phyloP scores from a whole-genome alignment of 306 rosid genomes.

The Prunus padus region DNA sequence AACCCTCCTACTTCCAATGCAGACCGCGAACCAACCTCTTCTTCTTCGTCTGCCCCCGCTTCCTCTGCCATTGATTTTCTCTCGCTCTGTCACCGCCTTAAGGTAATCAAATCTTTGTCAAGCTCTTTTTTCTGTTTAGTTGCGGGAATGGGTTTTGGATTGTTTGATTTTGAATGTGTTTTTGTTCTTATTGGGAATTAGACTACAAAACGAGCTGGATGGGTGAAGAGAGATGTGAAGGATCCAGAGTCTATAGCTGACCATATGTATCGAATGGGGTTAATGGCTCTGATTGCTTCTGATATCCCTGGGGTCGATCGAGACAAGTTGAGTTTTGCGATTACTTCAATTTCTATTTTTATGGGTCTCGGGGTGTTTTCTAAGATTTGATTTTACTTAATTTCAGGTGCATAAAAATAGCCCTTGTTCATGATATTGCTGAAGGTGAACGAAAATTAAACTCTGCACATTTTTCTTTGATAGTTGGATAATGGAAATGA shows the following conservation, averaged over 20 bases:
- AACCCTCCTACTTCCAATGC: constrained; percentile 31
- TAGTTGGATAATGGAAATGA: neutral
- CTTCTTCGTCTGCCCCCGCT: constrained; percentile 39
- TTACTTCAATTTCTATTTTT: neutral
- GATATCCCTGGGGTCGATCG: constrained; percentile 78
- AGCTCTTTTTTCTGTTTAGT: neutral
- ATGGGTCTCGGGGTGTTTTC: neutral
- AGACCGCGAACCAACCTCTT: constrained; percentile 31
- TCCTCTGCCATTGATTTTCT: constrained; percentile 79
- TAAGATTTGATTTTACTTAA: constrained; percentile 4
- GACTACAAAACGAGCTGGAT: constrained; percentile 87
- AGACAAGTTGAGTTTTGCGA: constrained; percentile 50
- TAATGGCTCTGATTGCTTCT: constrained; percentile 82
- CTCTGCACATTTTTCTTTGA: neutral
- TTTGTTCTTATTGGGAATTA: constrained; percentile 20
- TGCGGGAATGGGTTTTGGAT: neutral
- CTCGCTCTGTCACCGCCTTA: constrained; percentile 75
- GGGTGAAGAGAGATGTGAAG: constrained; percentile 57
- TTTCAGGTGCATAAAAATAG: constrained; percentile 87
- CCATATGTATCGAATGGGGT: constrained; percentile 91
- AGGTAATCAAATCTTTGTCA: constrained; percentile 30
- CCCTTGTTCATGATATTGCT: constrained; percentile 90
- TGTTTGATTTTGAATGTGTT: constrained; percentile 2
- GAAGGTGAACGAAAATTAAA: constrained; percentile 51
- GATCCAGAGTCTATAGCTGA: constrained; percentile 85